Conservation (phyloP, 345 rosid species). For the Atalantia buxifolia region DNA sequence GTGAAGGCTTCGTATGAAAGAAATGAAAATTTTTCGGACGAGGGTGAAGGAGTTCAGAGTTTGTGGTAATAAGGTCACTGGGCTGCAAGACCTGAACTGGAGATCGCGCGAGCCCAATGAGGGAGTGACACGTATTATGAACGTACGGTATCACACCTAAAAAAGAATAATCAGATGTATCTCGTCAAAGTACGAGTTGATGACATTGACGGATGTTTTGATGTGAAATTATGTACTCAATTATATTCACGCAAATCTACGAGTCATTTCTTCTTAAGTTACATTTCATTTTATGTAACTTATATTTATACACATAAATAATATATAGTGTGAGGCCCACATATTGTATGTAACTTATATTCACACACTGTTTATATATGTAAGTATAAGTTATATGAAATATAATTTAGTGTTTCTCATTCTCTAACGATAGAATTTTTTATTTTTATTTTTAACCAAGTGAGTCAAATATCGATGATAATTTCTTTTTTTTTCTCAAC, state of each 20-base stretch:
- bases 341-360: too few relatives aligned
- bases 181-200: not conserved
- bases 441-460: too few relatives aligned
- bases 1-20: not conserved
- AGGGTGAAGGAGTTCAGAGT: constrained; percentile 13
- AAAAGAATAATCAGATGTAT: too few relatives aligned
- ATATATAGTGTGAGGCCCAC: too few relatives aligned
- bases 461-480: too few relatives aligned
- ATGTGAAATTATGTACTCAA: not conserved
- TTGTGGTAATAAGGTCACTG: not conserved
- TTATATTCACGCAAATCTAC: not conserved
- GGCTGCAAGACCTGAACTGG: not conserved
- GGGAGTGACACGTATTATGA: not conserved
- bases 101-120: not conserved
- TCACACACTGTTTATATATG: too few relatives aligned
- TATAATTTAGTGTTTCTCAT: too few relatives aligned
- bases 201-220: not conserved
- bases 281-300: too few relatives aligned
- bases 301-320: too few relatives aligned
- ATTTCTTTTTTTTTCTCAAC: too few relatives aligned
- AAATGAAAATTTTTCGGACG: not conserved
- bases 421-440: not conserved
- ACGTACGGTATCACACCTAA: not conserved
- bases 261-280: not conserved
- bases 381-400: too few relatives aligned